Evolutionary conservation across 2,329 filamentous ascomycete genomes (phyloP).

Genomic region (Cercospora sp.): DNA sequence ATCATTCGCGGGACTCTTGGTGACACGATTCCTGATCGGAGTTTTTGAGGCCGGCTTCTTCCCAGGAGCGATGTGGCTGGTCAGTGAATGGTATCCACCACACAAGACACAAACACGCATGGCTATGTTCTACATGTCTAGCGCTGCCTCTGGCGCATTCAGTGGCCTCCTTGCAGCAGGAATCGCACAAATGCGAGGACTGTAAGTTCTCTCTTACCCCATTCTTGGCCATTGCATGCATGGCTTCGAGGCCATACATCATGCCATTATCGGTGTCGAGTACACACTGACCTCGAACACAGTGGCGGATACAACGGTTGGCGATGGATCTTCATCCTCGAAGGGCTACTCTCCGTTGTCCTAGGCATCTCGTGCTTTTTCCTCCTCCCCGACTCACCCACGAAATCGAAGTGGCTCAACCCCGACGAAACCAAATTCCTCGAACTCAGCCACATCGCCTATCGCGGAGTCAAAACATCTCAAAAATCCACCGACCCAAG

Average conservation of each 20-base stretch:
- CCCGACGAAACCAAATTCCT: constrained; percentile 63
- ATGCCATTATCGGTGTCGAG: too few relatives aligned
- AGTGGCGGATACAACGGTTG: constrained; percentile 42
- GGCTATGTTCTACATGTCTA: constrained; percentile 27
- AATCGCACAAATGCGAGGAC: constrained; percentile 41
- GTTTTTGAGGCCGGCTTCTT: constrained; percentile 66
- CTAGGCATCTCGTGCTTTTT: constrained; percentile 55
- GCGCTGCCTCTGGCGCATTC: constrained; percentile 28
- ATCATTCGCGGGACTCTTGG: constrained; percentile 70
- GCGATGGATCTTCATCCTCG: constrained; percentile 46
- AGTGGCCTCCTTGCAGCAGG: constrained; percentile 30
- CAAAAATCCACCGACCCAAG: constrained; percentile 19
- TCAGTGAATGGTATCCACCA: constrained; percentile 31
- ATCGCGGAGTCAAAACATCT: constrained; percentile 46
- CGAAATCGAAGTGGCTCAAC: constrained; percentile 60
- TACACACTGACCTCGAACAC: neutral
- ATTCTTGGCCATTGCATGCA: too few relatives aligned
- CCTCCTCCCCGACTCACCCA: constrained; percentile 52
- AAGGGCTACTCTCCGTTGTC: constrained; percentile 59
- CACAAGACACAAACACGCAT: constrained; percentile 26
- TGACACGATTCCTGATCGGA: constrained; percentile 80
- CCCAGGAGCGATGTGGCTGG: constrained; percentile 40
- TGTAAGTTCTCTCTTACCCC: constrained; percentile 10
- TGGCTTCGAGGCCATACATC: neutral
- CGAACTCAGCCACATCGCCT: constrained; percentile 63